Percentiles rank a stretch among this genome's conserved stretches.
Conservation (phyloP, 768 basidiomycete species). For the Pleurotus pulmonarius region DNA sequence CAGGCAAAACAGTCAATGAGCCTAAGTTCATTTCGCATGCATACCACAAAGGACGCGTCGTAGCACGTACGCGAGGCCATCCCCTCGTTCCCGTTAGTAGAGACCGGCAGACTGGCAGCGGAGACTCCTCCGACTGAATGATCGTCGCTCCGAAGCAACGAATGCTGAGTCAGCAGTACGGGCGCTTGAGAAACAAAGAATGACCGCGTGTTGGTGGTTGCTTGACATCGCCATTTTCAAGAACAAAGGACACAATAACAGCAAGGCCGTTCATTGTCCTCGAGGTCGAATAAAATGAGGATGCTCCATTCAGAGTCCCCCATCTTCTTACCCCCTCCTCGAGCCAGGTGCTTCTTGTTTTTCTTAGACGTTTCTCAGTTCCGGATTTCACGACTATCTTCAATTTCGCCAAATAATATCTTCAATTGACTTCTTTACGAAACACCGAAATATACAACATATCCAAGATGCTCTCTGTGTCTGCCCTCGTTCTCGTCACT, state of each 20-base stretch:
- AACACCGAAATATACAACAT: background rate
- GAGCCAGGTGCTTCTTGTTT: conserved; percentile 6
- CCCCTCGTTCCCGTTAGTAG: too few relatives aligned
- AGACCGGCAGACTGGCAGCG: too few relatives aligned
- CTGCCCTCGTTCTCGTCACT: background rate
- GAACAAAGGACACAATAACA: conserved; percentile 6
- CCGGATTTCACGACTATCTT: too few relatives aligned
- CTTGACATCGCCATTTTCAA: background rate
- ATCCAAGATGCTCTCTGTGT: background rate
- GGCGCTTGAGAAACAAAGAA: too few relatives aligned
- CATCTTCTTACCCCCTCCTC: background rate
- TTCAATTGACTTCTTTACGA: background rate
- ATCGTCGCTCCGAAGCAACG: too few relatives aligned
- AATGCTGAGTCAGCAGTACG: too few relatives aligned
- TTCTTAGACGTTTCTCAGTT: background rate
- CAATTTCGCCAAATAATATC: background rate
- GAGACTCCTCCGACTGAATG: too few relatives aligned
- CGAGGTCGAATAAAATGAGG: background rate
- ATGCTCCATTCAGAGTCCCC: background rate
- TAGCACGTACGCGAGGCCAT: too few relatives aligned
- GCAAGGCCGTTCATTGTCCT: conserved; percentile 1
- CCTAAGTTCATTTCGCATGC: too few relatives aligned
- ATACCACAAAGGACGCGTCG: too few relatives aligned
- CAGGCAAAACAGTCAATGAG: too few relatives aligned
- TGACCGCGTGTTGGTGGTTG: too few relatives aligned